Evolutionary conservation across 2,329 filamentous ascomycete species (phyloP), one percentile per base, ranked within the genome.

Genomic region (Colletotrichum liriopes): DNA sequence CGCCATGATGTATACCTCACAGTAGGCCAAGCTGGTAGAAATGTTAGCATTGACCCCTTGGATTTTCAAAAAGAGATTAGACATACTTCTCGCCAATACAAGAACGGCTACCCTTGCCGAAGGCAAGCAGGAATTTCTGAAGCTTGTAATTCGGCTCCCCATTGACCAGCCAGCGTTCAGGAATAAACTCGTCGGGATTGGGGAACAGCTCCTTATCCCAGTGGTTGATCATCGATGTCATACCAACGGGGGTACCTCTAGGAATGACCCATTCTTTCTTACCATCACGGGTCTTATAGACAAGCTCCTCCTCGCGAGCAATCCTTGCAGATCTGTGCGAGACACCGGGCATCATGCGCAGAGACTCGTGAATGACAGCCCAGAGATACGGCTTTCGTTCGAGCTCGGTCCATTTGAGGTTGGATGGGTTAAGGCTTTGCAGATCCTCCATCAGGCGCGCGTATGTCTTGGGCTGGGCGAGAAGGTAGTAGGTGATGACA

Each of bases 321-420:
- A 75, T 67, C 26, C 76, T 67, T 4, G 74, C 65, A 5, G 74
- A 73, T 20, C 76, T 74, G 29, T 56, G 64, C 6, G 74, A 73
- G 12, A 77, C 66, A 2, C 76, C 76, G 49, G 74, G 73, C 51
- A 74, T 72, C 32, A 77, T 68, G 37, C 77, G 76, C n/a, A 78
- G 67, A 29, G 72, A 68, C 63, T 78, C 77, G n/a, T 74, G 67
- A 20, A 78, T 71, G 12, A 78, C 74, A 23, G 67, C 76, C 51
- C 72, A 68, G 12, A 81, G 72, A 71, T 84, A 86, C 0, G 84
- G 82, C 11, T 85, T 76, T 55, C 81, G 75, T 73, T 86, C 80
- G 8, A 85, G 75, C 29, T 79, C 71, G 5, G 74, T 76, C 77
- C 79, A 80, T 29, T 76, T 76, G 47, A 77, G 73, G 29, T 56